Base-by-base conservation (phyloP, 2,329 filamentous ascomycete species). In the Elsinoe ampelina region DNA sequence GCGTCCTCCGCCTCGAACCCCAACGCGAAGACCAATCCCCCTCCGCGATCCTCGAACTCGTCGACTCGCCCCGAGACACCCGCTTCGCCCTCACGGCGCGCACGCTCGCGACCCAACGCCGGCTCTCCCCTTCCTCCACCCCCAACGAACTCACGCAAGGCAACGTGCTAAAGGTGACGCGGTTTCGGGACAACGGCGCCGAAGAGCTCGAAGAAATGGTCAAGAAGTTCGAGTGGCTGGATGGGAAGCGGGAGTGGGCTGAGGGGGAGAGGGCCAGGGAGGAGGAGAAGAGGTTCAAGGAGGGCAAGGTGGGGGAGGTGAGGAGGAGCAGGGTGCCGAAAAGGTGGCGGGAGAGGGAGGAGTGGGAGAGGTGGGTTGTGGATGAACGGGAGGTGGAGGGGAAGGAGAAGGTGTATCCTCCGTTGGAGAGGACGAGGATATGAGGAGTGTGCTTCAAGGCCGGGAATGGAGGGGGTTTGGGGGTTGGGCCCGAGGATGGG, bases 11-110 rank as follows among this genome's bases (percentile, higher is more conserved):
- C 63, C 90, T 95, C 62, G 92, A 97, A 73, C 87, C 93, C 58
- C 81, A 87, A 66, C 89, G 92, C 71, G 80, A 81, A 66, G 92
- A 97, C 71, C 89, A 96, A 74, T 92, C 88, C 7, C 82, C 85
- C 61, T 91, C 86, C 34, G 92, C 93, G 19, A 91, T 98, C 61
- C 84, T 98, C 48, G 90, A 97, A 73, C 81, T 98, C 32, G 91
- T 98, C 60, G 93, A 98, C 72, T 91, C 92, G 35, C 89, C 90
- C 34, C 87, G 85, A 70, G 93, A 98, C 72, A 88, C 95, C 77
- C 87, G 91, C 34, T 96, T 96, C 74, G 89, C 89, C 66, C 84
- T 97, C 81, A 95, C 91, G 2, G 93, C 93, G 22, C 87, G 86
- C 64, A 85, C 89, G 0, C 78, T 97, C 5, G 89, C 88, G 42